Conservation (phyloP, 306 rosid genomes). For the Prunus salicina region DNA sequence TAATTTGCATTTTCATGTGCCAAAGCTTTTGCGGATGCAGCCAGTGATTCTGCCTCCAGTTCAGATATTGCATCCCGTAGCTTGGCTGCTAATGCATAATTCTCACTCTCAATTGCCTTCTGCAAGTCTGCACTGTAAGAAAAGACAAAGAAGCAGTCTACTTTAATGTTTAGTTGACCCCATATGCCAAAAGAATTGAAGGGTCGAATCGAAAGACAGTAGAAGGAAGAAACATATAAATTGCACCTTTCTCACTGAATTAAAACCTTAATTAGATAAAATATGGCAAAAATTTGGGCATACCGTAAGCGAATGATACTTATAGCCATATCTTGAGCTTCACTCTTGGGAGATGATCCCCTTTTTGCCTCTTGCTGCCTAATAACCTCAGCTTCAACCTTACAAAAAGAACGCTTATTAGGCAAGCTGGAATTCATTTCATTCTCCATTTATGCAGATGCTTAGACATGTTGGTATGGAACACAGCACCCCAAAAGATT, state of each 20-base stretch:
- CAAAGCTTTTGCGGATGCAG: conserved; percentile 77
- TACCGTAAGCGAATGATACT: conserved; percentile 69
- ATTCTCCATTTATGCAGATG: conserved; percentile 19
- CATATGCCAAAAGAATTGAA: background rate
- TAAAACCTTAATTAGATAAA: conserved; percentile 18
- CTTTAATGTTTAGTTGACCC: conserved; percentile 6
- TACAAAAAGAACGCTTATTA: conserved; percentile 28
- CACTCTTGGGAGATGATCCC: conserved; percentile 78
- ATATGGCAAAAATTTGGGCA: conserved; percentile 21
- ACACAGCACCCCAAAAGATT: background rate
- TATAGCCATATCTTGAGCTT: conserved; percentile 86
- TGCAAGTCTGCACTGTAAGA: conserved; percentile 75
- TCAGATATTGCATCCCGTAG: conserved; percentile 70
- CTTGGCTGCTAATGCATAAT: conserved; percentile 76
- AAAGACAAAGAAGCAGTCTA: conserved; percentile 11
- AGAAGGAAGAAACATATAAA: background rate
- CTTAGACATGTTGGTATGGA: conserved; percentile 1
- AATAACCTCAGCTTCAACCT: conserved; percentile 86
- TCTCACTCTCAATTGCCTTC: conserved; percentile 67
- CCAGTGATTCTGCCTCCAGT: conserved; percentile 81
- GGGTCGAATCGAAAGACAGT: background rate
- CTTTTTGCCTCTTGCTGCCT: conserved; percentile 73
- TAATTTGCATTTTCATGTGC: conserved; percentile 80
- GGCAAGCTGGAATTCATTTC: conserved; percentile 26
- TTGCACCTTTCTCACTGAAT: conserved; percentile 10